A percentile compares a stretch with the other conserved stretches of the same genome.
phyloP scores from a whole-genome alignment of 345 rosid genomes.

The Chamaenerion angustifolium region DNA sequence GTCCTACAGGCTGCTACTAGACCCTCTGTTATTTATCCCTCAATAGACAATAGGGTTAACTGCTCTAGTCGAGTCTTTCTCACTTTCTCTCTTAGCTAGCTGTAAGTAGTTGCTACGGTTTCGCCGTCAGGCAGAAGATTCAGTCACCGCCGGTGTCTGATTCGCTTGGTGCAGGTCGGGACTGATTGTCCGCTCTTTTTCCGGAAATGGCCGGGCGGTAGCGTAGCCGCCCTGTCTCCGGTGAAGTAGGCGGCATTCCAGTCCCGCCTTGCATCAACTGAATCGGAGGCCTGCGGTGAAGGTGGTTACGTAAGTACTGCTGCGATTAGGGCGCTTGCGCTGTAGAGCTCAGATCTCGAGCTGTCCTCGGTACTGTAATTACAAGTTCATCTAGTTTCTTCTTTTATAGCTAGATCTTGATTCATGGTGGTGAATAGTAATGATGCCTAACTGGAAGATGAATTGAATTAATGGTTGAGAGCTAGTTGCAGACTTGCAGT shows the following conservation, averaged over 20 bases:
- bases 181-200: conserved; percentile 26
- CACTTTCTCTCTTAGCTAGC: not conserved
- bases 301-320: not conserved
- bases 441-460: too few relatives aligned
- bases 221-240: not conserved
- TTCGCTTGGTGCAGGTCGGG: conserved; percentile 99
- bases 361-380: not conserved
- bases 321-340: not conserved
- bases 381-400: too few relatives aligned
- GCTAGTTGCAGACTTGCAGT: too few relatives aligned
- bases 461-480: too few relatives aligned
- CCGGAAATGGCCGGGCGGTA: not conserved
- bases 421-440: too few relatives aligned
- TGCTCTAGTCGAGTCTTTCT: not conserved
- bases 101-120: not conserved
- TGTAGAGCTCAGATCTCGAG: conserved; percentile 3
- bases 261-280: conserved; percentile 64
- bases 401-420: too few relatives aligned
- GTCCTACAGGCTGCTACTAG: not conserved
- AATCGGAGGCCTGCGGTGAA: conserved; percentile 31
- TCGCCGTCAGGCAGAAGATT: conserved; percentile 4
- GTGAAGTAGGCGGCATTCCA: conserved; percentile 23
- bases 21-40: not conserved
- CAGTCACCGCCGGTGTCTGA: conserved; percentile 64
- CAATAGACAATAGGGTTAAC: conserved; percentile 4